Percentiles rank a stretch among this genome's conserved stretches.
Evolutionary conservation across 495 filamentous ascomycete genomes (phyloP).

Genomic region (Rostrohypoxylon terebratum): DNA sequence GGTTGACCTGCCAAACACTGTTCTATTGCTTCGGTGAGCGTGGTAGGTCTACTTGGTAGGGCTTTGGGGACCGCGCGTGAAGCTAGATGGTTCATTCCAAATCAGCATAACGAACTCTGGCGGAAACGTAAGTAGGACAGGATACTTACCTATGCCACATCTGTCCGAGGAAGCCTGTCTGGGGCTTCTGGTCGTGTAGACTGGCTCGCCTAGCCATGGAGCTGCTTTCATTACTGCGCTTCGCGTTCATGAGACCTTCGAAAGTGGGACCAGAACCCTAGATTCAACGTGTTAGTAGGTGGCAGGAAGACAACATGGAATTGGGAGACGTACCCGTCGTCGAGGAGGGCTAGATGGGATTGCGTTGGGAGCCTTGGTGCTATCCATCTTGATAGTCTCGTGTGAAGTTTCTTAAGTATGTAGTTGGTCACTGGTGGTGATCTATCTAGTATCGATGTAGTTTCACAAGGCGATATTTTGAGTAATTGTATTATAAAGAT

Average conservation of each 20-base stretch:
- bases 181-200: conserved; percentile 59
- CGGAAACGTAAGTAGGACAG: not conserved
- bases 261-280: conserved; percentile 56
- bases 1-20: not conserved
- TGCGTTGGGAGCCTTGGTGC: conserved; percentile 27
- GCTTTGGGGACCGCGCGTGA: conserved; percentile 44
- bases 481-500: conserved; percentile 1
- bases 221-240: conserved; percentile 55
- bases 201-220: conserved; percentile 58
- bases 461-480: conserved; percentile 4
- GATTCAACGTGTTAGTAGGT: conserved; percentile 3
- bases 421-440: not conserved
- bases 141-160: conserved; percentile 61
- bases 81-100: conserved; percentile 21
- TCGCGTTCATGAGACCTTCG: conserved; percentile 57
- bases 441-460: conserved; percentile 1
- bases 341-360: conserved; percentile 28
- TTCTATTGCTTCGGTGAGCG: not conserved
- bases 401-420: not conserved
- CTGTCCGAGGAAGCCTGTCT: conserved; percentile 56
- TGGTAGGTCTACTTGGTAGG: conserved; percentile 34
- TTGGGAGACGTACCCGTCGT: conserved; percentile 43
- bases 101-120: not conserved
- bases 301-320: not conserved
- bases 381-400: conserved; percentile 42